Evolutionary conservation across 1,284 basidiomycete genomes (phyloP).

Genomic region (Tremellales sp.): DNA sequence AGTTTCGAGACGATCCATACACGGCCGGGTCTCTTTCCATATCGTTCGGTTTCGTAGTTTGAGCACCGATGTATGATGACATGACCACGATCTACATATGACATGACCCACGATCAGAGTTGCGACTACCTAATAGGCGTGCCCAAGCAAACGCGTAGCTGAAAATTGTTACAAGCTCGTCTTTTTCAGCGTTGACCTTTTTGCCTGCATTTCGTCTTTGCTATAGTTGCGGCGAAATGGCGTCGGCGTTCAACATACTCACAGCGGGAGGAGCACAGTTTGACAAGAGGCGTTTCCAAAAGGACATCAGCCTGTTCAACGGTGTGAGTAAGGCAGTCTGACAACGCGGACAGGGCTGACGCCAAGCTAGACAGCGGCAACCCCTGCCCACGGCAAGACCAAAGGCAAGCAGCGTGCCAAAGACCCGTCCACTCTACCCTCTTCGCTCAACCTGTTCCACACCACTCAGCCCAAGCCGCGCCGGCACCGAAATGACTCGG

Average conservation of each 20-base stretch:
- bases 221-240: too few species aligned
- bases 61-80: too few species aligned
- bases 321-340: constrained; percentile 2
- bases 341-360: neutral
- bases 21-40: too few species aligned
- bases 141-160: too few species aligned
- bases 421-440: constrained; percentile 55
- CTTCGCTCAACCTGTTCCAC: constrained; percentile 76
- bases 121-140: too few species aligned
- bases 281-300: constrained; percentile 69
- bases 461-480: constrained; percentile 49
- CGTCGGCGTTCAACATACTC: constrained; percentile 65
- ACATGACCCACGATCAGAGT: too few species aligned
- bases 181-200: too few species aligned
- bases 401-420: constrained; percentile 23
- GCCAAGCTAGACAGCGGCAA: constrained; percentile 9
- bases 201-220: too few species aligned
- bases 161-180: too few species aligned
- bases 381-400: constrained; percentile 43
- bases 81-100: too few species aligned
- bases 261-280: constrained; percentile 72
- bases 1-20: too few species aligned
- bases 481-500: constrained; percentile 29
- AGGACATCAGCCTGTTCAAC: constrained; percentile 66
- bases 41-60: too few species aligned